phyloP scores from a whole-genome alignment of 1,284 basidiomycete species.

The Microbotryomycetes sp. region DNA sequence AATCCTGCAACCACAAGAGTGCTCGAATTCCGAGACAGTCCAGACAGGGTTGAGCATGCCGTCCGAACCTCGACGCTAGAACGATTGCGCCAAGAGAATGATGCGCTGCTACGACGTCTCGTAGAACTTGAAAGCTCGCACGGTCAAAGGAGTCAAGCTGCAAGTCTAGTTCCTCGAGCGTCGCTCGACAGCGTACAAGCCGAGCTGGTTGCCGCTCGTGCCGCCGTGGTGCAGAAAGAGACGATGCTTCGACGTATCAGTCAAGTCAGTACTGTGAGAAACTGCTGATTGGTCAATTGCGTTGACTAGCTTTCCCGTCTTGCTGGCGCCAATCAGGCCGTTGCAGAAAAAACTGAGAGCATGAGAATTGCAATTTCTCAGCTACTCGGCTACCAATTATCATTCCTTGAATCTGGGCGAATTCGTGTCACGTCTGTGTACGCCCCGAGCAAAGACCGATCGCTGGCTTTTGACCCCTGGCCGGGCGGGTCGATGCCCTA shows the following conservation, averaged over 20 bases:
- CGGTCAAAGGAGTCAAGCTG: background rate
- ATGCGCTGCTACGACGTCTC: conserved; percentile 49
- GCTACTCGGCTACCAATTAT: conserved; percentile 74
- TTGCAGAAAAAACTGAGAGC: conserved; percentile 64
- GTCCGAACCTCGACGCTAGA: conserved; percentile 60
- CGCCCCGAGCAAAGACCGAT: conserved; percentile 44
- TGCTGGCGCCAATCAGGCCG: conserved; percentile 40
- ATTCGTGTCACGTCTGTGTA: conserved; percentile 74
- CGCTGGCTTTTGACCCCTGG: conserved; percentile 33
- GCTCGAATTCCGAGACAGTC: conserved; percentile 63
- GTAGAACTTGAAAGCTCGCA: conserved; percentile 32
- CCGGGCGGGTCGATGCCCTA: conserved; percentile 28
- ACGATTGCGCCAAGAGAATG: conserved; percentile 64
- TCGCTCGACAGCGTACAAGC: conserved; percentile 52
- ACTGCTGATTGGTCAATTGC: conserved; percentile 4
- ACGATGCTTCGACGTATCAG: conserved; percentile 65
- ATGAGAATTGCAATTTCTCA: conserved; percentile 71
- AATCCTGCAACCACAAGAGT: conserved; percentile 63
- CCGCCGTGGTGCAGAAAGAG: conserved; percentile 49
- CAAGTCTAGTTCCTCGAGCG: conserved; percentile 47
- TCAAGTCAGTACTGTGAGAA: conserved; percentile 43
- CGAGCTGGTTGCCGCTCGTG: conserved; percentile 57
- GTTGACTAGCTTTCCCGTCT: conserved; percentile 2
- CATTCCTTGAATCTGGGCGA: conserved; percentile 73
- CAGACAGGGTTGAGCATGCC: conserved; percentile 63